Percentiles rank a stretch among this genome's conserved stretches.
Evolutionary conservation across 2,329 filamentous ascomycete species (phyloP).

Genomic region (Ophiosphaerella korrae): DNA sequence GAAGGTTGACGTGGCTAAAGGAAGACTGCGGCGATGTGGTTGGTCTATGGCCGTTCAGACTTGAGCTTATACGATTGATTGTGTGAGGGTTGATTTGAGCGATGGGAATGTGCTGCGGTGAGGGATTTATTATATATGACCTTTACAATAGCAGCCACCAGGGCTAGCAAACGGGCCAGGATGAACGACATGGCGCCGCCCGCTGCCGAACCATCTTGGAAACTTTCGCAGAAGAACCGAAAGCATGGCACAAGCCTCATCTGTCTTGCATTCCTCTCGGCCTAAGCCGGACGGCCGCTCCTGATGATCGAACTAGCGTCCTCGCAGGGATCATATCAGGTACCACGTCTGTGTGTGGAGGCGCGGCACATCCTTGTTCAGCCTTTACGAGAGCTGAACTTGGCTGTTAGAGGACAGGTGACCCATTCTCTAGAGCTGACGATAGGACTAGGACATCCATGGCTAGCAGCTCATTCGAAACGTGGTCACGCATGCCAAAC

Average conservation of each 20-base stretch:
- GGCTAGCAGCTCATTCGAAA: conserved; percentile 5
- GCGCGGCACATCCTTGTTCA: conserved; percentile 17
- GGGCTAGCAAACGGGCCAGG: conserved; percentile 19
- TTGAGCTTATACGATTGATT: not conserved
- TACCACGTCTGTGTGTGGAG: conserved; percentile 20
- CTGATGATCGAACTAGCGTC: conserved; percentile 21
- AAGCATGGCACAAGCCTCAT: conserved; percentile 27
- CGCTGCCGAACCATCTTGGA: conserved; percentile 20
- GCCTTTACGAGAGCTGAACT: conserved; percentile 5
- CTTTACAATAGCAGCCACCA: conserved; percentile 2
- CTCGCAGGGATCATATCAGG: conserved; percentile 14
- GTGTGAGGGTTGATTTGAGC: not conserved
- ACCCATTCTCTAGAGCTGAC: not conserved
- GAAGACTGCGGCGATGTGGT: not conserved
- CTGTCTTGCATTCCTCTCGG: conserved; percentile 21
- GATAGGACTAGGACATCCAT: not conserved
- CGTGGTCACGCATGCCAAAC: conserved; percentile 16
- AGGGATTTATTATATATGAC: conserved; percentile 14
- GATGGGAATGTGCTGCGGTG: not conserved
- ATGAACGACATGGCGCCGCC: conserved; percentile 24
- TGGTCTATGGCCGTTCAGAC: not conserved
- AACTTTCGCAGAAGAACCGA: conserved; percentile 25
- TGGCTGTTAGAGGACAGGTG: not conserved
- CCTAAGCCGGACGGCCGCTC: conserved; percentile 22
- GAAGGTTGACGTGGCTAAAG: not conserved